phyloP scores from a whole-genome alignment of 1,139 yeast genomes.

The Candida sanyaensis region DNA sequence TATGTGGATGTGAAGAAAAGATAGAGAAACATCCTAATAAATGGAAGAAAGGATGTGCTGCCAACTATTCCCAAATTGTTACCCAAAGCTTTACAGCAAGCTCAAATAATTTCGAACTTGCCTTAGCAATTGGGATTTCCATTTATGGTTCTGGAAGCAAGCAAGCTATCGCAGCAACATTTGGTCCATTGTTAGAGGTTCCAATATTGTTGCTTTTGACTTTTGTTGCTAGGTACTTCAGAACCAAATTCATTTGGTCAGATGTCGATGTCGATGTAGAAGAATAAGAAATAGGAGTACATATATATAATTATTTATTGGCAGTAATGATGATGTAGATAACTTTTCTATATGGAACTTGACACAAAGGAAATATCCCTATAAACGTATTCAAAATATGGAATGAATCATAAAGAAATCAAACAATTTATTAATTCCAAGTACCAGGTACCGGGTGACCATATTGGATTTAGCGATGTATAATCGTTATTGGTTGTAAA shows the following conservation, averaged over 20 bases:
- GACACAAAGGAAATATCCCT: too few species aligned
- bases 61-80: constrained; percentile 41
- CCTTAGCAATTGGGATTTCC: constrained; percentile 56
- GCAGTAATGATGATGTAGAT: too few species aligned
- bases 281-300: too few species aligned
- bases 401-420: too few species aligned
- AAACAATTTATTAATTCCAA: too few species aligned
- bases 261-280: constrained; percentile 32
- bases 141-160: constrained; percentile 54
- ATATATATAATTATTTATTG: too few species aligned
- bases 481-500: too few species aligned
- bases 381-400: too few species aligned
- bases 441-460: too few species aligned
- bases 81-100: constrained; percentile 63
- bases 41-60: constrained; percentile 32
- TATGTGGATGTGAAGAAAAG: constrained; percentile 42
- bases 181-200: constrained; percentile 60
- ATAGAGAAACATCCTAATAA: constrained; percentile 14
- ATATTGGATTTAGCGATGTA: too few species aligned
- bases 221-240: constrained; percentile 39
- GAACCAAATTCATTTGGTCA: constrained; percentile 25
- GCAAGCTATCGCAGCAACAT: constrained; percentile 60
- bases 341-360: too few species aligned
- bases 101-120: constrained; percentile 54
- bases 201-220: constrained; percentile 50